These are phyloP conservation scores for Diplosphaera chodatii DNA, from an alignment of 139 green algal genomes.

Conservation along the genomic window DNA sequence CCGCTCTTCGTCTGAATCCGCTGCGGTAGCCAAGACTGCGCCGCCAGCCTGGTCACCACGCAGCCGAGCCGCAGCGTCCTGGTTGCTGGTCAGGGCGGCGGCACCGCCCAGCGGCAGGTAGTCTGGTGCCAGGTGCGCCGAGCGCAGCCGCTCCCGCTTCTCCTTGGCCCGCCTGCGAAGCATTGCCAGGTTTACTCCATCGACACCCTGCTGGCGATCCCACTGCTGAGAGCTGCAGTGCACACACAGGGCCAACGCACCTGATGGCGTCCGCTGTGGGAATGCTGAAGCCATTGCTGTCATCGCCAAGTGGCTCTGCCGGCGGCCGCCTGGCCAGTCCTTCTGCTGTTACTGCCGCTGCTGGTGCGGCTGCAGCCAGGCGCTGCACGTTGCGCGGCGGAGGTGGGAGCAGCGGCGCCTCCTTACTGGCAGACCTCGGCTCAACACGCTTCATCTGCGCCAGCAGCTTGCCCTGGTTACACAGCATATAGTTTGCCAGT, in stretches of 20 bases:
- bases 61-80: constrained; percentile 2
- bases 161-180: constrained; percentile 53
- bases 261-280: constrained; percentile 61
- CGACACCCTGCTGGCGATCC: too few relatives aligned
- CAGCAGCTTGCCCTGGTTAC: too few relatives aligned
- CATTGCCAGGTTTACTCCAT: too few relatives aligned
- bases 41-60: background rate
- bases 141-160: constrained; percentile 64
- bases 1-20: constrained; percentile 33
- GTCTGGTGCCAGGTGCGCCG: constrained; percentile 64
- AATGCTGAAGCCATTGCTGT: constrained; percentile 25
- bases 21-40: constrained; percentile 6
- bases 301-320: constrained; percentile 22
- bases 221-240: too few relatives aligned
- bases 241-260: too few relatives aligned
- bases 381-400: constrained; percentile 1
- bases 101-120: constrained; percentile 51
- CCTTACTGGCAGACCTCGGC: constrained; percentile 2
- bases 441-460: background rate
- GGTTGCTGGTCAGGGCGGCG: constrained; percentile 3
- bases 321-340: too few relatives aligned
- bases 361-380: background rate
- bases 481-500: too few relatives aligned
- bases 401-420: constrained; percentile 35
- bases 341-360: background rate